phyloP scores from a whole-genome alignment of 768 basidiomycete species.

The Rhizopogon sp. region DNA sequence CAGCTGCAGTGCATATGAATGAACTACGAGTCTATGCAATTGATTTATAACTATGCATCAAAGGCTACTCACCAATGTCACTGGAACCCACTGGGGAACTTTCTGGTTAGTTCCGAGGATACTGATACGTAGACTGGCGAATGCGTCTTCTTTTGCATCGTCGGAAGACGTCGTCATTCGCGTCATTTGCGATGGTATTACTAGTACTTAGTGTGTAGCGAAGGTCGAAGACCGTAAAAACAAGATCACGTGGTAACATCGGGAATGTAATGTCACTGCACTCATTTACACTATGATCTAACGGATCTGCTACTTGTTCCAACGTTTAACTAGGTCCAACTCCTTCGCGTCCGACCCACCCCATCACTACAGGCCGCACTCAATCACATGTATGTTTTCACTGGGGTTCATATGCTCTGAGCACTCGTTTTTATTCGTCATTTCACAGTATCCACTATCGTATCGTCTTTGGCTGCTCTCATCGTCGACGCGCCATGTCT shows the following conservation, averaged over 20 bases:
- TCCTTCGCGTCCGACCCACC: no score
- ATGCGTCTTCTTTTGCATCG: background rate
- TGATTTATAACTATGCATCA: background rate
- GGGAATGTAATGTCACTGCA: background rate
- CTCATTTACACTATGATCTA: no score
- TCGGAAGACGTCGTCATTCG: background rate
- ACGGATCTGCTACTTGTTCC: no score
- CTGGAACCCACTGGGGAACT: conserved; percentile 2
- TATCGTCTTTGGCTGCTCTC: background rate
- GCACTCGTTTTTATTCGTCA: background rate
- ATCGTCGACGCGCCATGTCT: conserved; percentile 39
- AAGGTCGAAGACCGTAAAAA: background rate
- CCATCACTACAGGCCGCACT: no score
- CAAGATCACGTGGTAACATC: background rate
- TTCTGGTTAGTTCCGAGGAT: background rate
- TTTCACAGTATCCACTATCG: background rate
- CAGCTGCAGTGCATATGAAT: conserved; percentile 2
- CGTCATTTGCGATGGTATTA: conserved; percentile 1
- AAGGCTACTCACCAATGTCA: conserved; percentile 2
- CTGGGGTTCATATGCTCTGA: background rate
- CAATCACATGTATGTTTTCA: background rate
- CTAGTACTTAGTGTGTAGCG: background rate
- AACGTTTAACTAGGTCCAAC: no score
- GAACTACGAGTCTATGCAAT: background rate
- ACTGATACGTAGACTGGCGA: background rate